Percentiles rank a stretch among this genome's conserved stretches.
Conservation (phyloP, 495 filamentous ascomycete genomes). For the Choiromyces venosus region DNA sequence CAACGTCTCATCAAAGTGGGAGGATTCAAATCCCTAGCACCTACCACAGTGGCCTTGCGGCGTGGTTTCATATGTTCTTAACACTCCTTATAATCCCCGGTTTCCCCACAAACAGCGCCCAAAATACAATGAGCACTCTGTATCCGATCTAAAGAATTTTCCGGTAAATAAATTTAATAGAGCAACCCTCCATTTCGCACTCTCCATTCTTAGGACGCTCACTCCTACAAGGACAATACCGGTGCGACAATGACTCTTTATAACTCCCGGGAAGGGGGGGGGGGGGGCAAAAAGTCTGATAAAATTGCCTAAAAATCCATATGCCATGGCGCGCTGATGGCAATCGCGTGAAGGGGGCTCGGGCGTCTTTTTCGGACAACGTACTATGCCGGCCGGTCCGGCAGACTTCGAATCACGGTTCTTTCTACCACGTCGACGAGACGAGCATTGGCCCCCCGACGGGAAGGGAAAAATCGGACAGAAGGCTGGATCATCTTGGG, state of each 20-base stretch:
- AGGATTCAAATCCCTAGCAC: too few relatives aligned
- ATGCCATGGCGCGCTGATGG: neutral
- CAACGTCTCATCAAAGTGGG: too few relatives aligned
- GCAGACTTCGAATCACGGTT: conserved; percentile 67
- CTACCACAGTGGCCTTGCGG: too few relatives aligned
- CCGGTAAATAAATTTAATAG: too few relatives aligned
- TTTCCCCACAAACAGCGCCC: too few relatives aligned
- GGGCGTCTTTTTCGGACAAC: conserved; percentile 79
- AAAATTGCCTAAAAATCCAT: neutral
- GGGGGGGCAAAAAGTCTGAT: neutral
- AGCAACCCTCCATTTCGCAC: too few relatives aligned
- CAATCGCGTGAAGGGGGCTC: too few relatives aligned
- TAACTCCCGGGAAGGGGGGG: neutral
- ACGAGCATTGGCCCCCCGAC: neutral
- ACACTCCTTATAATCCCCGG: too few relatives aligned
- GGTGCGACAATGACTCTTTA: neutral
- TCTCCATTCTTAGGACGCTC: neutral
- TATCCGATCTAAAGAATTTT: too few relatives aligned
- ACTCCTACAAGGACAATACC: neutral
- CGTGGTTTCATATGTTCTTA: too few relatives aligned
- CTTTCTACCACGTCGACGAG: conserved; percentile 59
- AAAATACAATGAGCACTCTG: too few relatives aligned
- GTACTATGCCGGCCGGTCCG: conserved; percentile 62
- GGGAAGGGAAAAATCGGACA: conserved; percentile 66
- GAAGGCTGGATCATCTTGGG: conserved; percentile 70